Base-by-base conservation (phyloP, 306 rosid species). In the Dalbergia oliveri region DNA sequence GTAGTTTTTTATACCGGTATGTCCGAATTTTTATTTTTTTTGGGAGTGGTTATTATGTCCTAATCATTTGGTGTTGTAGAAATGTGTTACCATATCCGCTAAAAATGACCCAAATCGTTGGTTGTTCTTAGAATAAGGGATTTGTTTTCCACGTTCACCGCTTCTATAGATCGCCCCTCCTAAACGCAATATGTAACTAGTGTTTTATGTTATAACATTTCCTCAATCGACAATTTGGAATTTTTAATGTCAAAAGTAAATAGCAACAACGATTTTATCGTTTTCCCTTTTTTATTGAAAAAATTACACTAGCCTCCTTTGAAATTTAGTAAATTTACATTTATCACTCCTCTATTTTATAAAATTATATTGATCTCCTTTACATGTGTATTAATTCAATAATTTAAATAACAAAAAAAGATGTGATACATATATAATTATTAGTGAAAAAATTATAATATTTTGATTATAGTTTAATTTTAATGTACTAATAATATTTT, bases 21-120 rank as follows among this genome's bases (percentile, higher is more conserved):
- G 34, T 45, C 31, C 3, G 1, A 26, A 26, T 26, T 26, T 26
- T 26, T 1, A 26, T 26, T 26, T 26, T 21, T 26, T 26, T 26
- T 26, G 31, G 31, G 31, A 0, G 31, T 26, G 31, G 31, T 26
- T 26, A 26, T 26, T 26, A 26, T 26, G 31, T 26, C 61, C 49
- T 11, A 44, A 64, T 75, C 69, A 31, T 41, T 60, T 35, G 49
- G n/a, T 13, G 69, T 23, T 62, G 1, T 49, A 6, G 11, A 19
- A 13, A 21, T 59, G 18, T 39, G 4, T n/a, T 43, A 75, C 70
- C 59, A 61, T 49, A 33, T 49, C 18, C 21, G 5, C 50, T 34
- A 63, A 59, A 33, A 64, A 49, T 47, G 51, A 34, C 72, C 62
- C 49, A 65, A 76, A 44, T 50, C 14, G 18, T 75, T 18, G 63